Evolutionary conservation across 495 filamentous ascomycete genomes (phyloP).

Genomic region (Zalerion maritima): DNA sequence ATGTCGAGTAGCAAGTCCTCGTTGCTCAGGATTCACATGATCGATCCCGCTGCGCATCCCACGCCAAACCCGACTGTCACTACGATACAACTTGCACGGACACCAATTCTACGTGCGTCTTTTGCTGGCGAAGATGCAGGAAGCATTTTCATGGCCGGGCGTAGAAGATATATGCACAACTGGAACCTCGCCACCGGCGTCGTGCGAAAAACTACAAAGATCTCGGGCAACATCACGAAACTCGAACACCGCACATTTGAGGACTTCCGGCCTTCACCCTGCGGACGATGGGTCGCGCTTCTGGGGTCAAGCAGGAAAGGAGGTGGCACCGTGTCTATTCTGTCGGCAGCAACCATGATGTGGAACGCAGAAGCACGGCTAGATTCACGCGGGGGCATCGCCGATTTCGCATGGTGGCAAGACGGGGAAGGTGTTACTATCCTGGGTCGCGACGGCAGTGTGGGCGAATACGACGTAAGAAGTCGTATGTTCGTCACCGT

Average conservation of each 20-base stretch:
- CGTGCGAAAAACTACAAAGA: slow-evolving; percentile 59
- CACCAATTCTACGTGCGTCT: slow-evolving; percentile 63
- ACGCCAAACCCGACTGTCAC: slow-evolving; percentile 75
- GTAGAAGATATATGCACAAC: slow-evolving; percentile 81
- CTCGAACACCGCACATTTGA: slow-evolving; percentile 85
- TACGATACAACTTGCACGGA: slow-evolving; percentile 69
- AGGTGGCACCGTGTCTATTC: slow-evolving; percentile 73
- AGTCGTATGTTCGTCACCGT: slow-evolving; percentile 51
- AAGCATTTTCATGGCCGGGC: slow-evolving; percentile 70
- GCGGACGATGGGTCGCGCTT: slow-evolving; percentile 71
- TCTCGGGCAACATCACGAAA: slow-evolving; percentile 73
- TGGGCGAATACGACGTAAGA: slow-evolving; percentile 75
- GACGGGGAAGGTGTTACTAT: slow-evolving; percentile 64
- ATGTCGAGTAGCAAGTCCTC: slow-evolving; percentile 77
- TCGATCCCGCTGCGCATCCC: slow-evolving; percentile 56
- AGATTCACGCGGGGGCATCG: slow-evolving; percentile 67
- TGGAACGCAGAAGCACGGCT: slow-evolving; percentile 77
- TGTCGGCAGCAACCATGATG: slow-evolving; percentile 67
- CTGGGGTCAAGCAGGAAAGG: slow-evolving; percentile 65
- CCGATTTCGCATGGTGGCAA: slow-evolving; percentile 84
- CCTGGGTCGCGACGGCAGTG: slow-evolving; percentile 70
- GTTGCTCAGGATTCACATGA: slow-evolving; percentile 75
- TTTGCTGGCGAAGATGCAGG: slow-evolving; percentile 49
- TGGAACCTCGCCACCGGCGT: slow-evolving; percentile 76
- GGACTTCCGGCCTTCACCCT: slow-evolving; percentile 68